A percentile compares a stretch with the other conserved stretches of the same genome.
These are phyloP conservation scores for Suillus americanus DNA, from an alignment of 768 basidiomycete species.

Conservation along the genomic window DNA sequence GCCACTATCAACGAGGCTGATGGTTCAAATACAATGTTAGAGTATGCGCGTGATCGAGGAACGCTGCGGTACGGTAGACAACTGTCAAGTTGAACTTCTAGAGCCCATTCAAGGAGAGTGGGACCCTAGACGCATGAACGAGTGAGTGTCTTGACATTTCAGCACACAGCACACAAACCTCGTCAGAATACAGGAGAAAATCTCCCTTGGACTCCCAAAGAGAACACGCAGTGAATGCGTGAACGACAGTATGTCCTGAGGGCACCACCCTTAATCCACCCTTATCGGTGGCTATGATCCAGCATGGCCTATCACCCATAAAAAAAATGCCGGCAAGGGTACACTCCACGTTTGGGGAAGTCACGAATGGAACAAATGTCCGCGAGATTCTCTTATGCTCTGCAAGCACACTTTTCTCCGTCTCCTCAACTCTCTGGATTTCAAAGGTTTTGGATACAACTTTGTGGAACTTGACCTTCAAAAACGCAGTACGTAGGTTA, in stretches of 20 bases:
- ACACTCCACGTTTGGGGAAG: conserved; percentile 39
- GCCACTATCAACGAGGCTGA: conserved; percentile 81
- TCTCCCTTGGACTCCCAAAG: conserved; percentile 81
- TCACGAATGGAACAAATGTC: conserved; percentile 67
- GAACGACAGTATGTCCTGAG: conserved; percentile 74
- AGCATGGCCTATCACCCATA: conserved; percentile 86
- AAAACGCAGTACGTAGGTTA: conserved; percentile 43
- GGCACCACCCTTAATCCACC: conserved; percentile 65
- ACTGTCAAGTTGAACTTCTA: conserved; percentile 66
- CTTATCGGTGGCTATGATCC: conserved; percentile 80
- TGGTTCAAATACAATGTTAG: conserved; percentile 81
- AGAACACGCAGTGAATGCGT: conserved; percentile 84
- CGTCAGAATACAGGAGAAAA: conserved; percentile 86
- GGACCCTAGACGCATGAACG: conserved; percentile 56
- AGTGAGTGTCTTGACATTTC: background rate
- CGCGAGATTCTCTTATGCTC: conserved; percentile 67
- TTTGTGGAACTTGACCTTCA: conserved; percentile 65
- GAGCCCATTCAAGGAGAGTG: conserved; percentile 78
- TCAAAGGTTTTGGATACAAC: conserved; percentile 67
- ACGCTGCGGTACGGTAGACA: conserved; percentile 72
- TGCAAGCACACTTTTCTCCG: conserved; percentile 62
- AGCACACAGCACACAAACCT: conserved; percentile 44
- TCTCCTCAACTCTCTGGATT: conserved; percentile 62
- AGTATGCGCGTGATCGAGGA: conserved; percentile 72
- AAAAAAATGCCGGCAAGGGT: conserved; percentile 77